Conservation (phyloP, 2,329 filamentous ascomycete genomes). For the Berkeleyomyces rouxiae region DNA sequence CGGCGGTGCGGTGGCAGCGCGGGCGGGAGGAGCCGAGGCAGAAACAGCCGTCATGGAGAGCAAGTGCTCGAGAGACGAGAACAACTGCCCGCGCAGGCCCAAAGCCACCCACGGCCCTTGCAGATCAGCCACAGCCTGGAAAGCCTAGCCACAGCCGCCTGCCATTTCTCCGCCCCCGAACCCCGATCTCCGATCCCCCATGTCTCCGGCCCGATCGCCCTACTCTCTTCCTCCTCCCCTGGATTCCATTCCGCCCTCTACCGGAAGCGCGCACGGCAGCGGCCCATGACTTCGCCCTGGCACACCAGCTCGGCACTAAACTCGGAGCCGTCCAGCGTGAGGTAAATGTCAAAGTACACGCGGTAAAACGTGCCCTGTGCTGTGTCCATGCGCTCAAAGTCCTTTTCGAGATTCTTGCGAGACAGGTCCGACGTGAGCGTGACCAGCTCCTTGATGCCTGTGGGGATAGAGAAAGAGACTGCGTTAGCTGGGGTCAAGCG, state of each 20-base stretch:
- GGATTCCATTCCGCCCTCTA: slow-evolving; percentile 21
- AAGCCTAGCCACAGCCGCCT: too few species aligned
- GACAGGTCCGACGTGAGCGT: slow-evolving; percentile 94
- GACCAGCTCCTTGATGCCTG: slow-evolving; percentile 97
- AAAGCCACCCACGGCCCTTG: too few species aligned
- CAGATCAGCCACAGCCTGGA: too few species aligned
- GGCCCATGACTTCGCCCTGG: slow-evolving; percentile 96
- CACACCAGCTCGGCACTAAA: slow-evolving; percentile 98
- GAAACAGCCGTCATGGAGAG: not conserved
- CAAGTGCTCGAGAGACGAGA: too few species aligned
- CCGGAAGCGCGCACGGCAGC: slow-evolving; percentile 79
- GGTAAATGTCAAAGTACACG: slow-evolving; percentile 63
- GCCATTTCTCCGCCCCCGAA: too few species aligned
- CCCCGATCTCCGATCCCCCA: too few species aligned
- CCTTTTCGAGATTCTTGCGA: slow-evolving; percentile 95
- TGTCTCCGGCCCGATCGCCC: not conserved
- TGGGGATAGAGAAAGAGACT: not conserved
- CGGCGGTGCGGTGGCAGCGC: not conserved
- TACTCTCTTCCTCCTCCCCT: not conserved
- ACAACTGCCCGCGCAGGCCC: too few species aligned
- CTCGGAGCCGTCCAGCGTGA: slow-evolving; percentile 91
- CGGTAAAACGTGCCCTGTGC: slow-evolving; percentile 93
- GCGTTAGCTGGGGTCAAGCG: not conserved
- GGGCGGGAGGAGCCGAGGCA: not conserved
- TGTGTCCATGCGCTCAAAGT: slow-evolving; percentile 98